A percentile compares a stretch with the other conserved stretches of the same genome.
Conservation (phyloP, 106 monocot genomes). For the Gastrodia elata region DNA sequence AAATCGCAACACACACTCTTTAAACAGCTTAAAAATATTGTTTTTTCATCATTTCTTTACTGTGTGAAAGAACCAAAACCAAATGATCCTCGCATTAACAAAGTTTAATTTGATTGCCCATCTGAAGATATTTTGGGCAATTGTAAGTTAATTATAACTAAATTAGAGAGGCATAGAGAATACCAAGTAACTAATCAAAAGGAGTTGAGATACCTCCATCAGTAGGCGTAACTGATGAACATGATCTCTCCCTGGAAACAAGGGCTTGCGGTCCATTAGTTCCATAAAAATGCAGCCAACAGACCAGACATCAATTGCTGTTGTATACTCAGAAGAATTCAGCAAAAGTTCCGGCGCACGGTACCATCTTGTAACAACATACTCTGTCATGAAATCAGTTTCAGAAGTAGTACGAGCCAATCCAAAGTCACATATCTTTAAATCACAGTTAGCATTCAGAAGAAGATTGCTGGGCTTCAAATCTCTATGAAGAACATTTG, state of each 20-base stretch:
- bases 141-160: neutral
- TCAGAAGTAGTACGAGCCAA: constrained; percentile 92
- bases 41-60: neutral
- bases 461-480: constrained; percentile 97
- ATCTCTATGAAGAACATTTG: constrained; percentile 97
- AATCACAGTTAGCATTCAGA: constrained; percentile 92
- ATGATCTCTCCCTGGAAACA: constrained; percentile 97
- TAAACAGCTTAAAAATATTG: neutral
- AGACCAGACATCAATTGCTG: constrained; percentile 98
- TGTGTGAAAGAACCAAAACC: neutral
- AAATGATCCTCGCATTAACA: neutral
- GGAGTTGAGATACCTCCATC: constrained; percentile 54
- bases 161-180: neutral
- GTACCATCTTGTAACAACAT: constrained; percentile 98
- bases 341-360: constrained; percentile 85
- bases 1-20: neutral
- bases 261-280: constrained; percentile 80
- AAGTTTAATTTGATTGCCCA: neutral
- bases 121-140: neutral
- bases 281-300: constrained; percentile 99
- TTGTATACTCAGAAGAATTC: constrained; percentile 91
- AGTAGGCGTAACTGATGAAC: constrained; percentile 87
- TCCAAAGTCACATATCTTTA: constrained; percentile 97
- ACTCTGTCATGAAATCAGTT: constrained; percentile 99
- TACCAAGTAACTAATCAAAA: neutral